Evolutionary conservation across 371 early-diverging fungal species (phyloP).

Genomic region (Polyrhizophydium stewartii): DNA sequence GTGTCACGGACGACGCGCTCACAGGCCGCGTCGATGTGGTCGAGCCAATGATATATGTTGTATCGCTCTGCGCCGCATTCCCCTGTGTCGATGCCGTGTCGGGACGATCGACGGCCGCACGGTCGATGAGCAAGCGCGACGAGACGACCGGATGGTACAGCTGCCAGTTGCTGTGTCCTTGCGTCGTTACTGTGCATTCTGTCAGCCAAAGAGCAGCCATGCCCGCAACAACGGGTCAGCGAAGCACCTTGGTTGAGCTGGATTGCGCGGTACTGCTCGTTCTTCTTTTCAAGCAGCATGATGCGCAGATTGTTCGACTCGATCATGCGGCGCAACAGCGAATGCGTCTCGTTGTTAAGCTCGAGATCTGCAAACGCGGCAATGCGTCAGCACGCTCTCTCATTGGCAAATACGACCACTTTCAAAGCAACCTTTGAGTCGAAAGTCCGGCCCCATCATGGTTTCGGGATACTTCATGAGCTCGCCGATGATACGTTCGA

Average conservation of each 20-base stretch:
- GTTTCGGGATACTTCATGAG: constrained; percentile 13
- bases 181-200: constrained; percentile 1
- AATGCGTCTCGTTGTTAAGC: constrained; percentile 2
- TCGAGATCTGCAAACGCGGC: constrained; percentile 6
- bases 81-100: neutral
- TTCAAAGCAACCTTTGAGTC: constrained; percentile 5
- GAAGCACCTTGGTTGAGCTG: constrained; percentile 6
- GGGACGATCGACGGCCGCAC: neutral
- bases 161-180: constrained; percentile 2
- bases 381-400: too few species aligned
- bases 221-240: too few species aligned
- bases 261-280: constrained; percentile 7
- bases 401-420: too few species aligned
- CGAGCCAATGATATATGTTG: constrained; percentile 13
- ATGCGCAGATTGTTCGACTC: constrained; percentile 15
- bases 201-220: neutral
- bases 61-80: neutral
- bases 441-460: constrained; percentile 2
- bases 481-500: constrained; percentile 4
- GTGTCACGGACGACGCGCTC: constrained; percentile 4
- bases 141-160: constrained; percentile 2
- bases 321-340: constrained; percentile 8
- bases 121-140: neutral
- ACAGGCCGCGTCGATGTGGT: neutral
- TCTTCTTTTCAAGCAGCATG: constrained; percentile 10